These are phyloP conservation scores for Entoloma clypeatum DNA, from an alignment of 1,284 basidiomycete genomes.

Conservation along the genomic window DNA sequence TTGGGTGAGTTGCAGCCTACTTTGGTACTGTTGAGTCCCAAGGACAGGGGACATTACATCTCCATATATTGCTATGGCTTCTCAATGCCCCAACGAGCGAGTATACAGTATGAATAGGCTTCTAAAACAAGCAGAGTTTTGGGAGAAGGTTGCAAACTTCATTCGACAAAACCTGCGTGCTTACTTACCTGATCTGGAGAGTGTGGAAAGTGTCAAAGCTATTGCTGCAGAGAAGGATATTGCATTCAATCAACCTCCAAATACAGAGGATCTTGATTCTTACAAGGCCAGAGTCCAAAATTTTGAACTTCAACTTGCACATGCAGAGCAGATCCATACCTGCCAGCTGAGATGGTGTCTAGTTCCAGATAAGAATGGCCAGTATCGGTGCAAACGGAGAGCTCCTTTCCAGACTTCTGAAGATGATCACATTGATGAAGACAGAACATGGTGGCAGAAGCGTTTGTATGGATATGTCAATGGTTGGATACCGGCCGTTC, in stretches of 20 bases:
- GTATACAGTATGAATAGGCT: too few species aligned
- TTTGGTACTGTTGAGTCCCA: too few species aligned
- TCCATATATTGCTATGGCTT: too few species aligned
- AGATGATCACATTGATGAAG: slow-evolving; percentile 1
- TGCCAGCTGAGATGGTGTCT: slow-evolving; percentile 27
- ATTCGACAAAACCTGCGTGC: slow-evolving; percentile 27
- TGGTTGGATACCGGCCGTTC: slow-evolving; percentile 18
- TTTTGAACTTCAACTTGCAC: slow-evolving; percentile 16
- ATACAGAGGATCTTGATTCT: slow-evolving; percentile 23
- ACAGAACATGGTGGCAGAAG: slow-evolving; percentile 26
- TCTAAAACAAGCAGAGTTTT: slow-evolving; percentile 25
- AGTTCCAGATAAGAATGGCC: slow-evolving; percentile 15
- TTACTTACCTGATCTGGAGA: slow-evolving; percentile 21
- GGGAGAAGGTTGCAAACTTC: slow-evolving; percentile 20
- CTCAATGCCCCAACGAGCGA: too few species aligned
- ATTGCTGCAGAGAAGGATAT: slow-evolving; percentile 21
- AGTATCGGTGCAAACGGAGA: slow-evolving; percentile 28
- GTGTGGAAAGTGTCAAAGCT: slow-evolving; percentile 10
- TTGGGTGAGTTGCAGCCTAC: too few species aligned
- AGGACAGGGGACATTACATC: too few species aligned
- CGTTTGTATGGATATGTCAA: slow-evolving; percentile 23
- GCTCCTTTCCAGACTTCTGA: slow-evolving; percentile 28
- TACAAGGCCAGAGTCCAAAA: slow-evolving; percentile 7
- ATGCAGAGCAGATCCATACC: slow-evolving; percentile 29
- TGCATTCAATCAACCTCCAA: slow-evolving; percentile 28